Evolutionary conservation across 371 early-diverging fungal species (phyloP).

Genomic region (Mucor circinelloides): DNA sequence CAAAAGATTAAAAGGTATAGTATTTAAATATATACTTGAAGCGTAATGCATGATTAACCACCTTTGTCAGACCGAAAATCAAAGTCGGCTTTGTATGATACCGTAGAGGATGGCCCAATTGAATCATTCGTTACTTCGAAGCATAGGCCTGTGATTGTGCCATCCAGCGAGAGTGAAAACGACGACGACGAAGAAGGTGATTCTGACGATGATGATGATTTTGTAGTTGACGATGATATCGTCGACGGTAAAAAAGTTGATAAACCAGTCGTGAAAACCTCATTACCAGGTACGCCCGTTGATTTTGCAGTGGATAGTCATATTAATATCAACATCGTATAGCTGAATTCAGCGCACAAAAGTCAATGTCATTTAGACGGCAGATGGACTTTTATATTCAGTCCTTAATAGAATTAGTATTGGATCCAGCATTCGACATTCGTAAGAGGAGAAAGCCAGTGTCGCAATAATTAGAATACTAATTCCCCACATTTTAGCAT

Average conservation of each 20-base stretch:
- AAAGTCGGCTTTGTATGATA: not conserved
- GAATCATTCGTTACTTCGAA: not conserved
- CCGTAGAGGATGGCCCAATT: constrained; percentile 18
- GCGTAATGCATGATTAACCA: not conserved
- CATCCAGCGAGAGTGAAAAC: not conserved
- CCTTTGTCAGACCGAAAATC: constrained; percentile 17
- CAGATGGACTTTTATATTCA: constrained; percentile 21
- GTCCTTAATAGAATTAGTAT: constrained; percentile 13
- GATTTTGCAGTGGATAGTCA: not conserved
- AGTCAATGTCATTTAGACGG: constrained; percentile 12
- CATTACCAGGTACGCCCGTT: constrained; percentile 13
- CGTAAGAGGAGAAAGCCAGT: not conserved
- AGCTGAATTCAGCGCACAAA: constrained; percentile 25
- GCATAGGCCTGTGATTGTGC: not conserved
- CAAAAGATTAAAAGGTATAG: constrained; percentile 18
- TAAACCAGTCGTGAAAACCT: not conserved
- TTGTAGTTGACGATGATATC: constrained; percentile 29
- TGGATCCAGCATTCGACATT: constrained; percentile 4
- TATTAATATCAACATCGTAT: not conserved
- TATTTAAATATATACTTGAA: not conserved
- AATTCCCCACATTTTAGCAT: not conserved
- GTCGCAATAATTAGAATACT: not conserved
- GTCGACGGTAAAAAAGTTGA: constrained; percentile 16
- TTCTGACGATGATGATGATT: constrained; percentile 8
- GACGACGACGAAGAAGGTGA: not conserved